Evolutionary conservation across 768 basidiomycete genomes (phyloP).

Genomic region (Tylopilus sp.): DNA sequence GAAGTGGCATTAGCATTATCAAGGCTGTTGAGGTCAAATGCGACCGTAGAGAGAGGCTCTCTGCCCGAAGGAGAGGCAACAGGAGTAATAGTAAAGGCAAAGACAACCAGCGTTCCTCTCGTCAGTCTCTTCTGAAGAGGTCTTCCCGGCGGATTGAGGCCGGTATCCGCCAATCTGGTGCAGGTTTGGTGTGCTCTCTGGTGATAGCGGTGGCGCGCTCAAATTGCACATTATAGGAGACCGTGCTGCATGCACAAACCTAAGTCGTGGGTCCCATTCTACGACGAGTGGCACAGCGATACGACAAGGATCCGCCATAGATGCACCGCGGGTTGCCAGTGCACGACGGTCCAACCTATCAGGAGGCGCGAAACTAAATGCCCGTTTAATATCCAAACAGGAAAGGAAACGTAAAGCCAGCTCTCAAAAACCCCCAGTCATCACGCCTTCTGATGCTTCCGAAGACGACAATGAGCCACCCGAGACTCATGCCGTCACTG

Average conservation of each 20-base stretch:
- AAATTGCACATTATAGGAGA: slow-evolving; percentile 1
- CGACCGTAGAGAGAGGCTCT: not conserved
- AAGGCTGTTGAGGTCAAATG: not conserved
- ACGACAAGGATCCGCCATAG: not conserved
- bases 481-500: not conserved
- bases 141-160: not conserved
- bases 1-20: slow-evolving; percentile 9
- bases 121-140: not conserved
- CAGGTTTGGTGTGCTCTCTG: slow-evolving; percentile 7
- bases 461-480: slow-evolving; percentile 17
- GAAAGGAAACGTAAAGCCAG: slow-evolving; percentile 22
- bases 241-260: not conserved
- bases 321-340: not conserved
- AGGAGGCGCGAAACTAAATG: not conserved
- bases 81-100: not conserved
- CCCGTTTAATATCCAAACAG: not conserved
- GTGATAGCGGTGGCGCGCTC: not conserved
- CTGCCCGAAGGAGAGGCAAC: not conserved
- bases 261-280: not conserved
- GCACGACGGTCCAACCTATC: not conserved
- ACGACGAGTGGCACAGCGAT: not conserved
- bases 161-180: not conserved
- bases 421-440: slow-evolving; percentile 18
- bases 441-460: slow-evolving; percentile 20
- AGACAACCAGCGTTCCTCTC: not conserved